Percentiles rank a stretch among this genome's conserved stretches.
phyloP scores from a whole-genome alignment of 129 eudicot species.

The Artemisia annua region DNA sequence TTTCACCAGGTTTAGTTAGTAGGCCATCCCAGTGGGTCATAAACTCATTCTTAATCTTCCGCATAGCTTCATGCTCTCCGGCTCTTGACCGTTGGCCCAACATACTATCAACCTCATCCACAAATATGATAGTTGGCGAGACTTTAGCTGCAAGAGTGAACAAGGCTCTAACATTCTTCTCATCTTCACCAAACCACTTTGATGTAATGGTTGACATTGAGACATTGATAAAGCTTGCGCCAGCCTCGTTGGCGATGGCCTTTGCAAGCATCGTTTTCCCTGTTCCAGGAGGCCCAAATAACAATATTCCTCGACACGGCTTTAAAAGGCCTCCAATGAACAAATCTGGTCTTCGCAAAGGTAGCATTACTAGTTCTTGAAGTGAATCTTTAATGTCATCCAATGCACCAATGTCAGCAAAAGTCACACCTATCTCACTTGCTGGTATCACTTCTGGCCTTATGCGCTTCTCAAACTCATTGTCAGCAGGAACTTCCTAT shows the following conservation, averaged over 20 bases:
- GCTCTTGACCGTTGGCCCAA: slow-evolving; percentile 85
- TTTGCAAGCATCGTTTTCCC: slow-evolving; percentile 97
- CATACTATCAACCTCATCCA: slow-evolving; percentile 98
- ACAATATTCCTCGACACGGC: slow-evolving; percentile 83
- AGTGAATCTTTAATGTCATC: slow-evolving; percentile 88
- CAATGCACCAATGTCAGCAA: slow-evolving; percentile 85
- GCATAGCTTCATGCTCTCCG: slow-evolving; percentile 97
- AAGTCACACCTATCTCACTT: slow-evolving; percentile 80
- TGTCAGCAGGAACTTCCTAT: slow-evolving; percentile 81
- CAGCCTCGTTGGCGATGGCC: slow-evolving; percentile 95
- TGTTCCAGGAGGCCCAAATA: slow-evolving; percentile 92
- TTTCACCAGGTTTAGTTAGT: slow-evolving; percentile 71
- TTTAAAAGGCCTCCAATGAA: slow-evolving; percentile 87
- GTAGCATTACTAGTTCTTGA: slow-evolving; percentile 91
- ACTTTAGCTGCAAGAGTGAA: slow-evolving; percentile 91
- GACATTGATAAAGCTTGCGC: slow-evolving; percentile 93
- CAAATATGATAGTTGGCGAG: slow-evolving; percentile 91
- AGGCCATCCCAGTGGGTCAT: slow-evolving; percentile 91
- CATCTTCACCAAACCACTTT: slow-evolving; percentile 98
- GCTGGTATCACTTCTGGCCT: slow-evolving; percentile 96
- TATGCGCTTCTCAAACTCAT: slow-evolving; percentile 91
- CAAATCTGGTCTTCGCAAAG: slow-evolving; percentile 79
- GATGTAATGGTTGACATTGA: slow-evolving; percentile 96
- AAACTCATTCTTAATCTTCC: slow-evolving; percentile 91
- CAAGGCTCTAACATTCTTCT: slow-evolving; percentile 86